These are phyloP conservation scores for Dendrobium officinale DNA, from an alignment of 106 monocot species.

Conservation along the genomic window DNA sequence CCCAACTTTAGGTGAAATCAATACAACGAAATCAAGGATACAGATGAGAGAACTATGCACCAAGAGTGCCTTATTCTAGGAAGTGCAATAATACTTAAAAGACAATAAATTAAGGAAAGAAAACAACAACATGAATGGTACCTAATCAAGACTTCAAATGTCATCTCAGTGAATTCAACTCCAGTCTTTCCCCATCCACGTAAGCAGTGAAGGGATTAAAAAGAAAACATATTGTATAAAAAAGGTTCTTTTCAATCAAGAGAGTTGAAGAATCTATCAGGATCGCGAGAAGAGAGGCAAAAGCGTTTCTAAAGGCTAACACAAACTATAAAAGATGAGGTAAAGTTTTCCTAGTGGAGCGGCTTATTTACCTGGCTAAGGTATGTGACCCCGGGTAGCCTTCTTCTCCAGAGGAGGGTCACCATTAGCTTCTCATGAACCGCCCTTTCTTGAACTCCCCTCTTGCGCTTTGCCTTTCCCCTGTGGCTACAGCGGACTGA, in stretches of 20 bases:
- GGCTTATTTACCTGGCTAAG: background rate
- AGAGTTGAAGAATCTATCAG: background rate
- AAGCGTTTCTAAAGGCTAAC: too few species aligned
- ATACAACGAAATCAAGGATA: too few species aligned
- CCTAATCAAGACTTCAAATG: too few species aligned
- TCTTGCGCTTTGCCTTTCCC: too few species aligned
- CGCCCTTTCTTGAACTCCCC: background rate
- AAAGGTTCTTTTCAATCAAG: background rate
- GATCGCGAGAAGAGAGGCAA: too few species aligned
- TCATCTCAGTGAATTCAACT: background rate
- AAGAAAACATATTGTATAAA: background rate
- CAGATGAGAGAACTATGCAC: background rate
- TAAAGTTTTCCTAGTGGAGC: background rate
- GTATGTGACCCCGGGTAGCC: background rate
- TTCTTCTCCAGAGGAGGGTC: background rate
- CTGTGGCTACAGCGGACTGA: too few species aligned
- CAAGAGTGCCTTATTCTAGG: background rate
- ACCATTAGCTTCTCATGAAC: constrained; percentile 1
- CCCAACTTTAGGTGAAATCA: too few species aligned
- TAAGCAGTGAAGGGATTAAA: background rate
- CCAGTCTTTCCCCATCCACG: background rate
- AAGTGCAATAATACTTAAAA: background rate
- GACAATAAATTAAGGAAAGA: background rate
- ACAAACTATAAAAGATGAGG: background rate
- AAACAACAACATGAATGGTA: too few species aligned